Evolutionary conservation across 345 rosid genomes (phyloP), one percentile per base, ranked within the genome.

Genomic region (Pugionium dolabratum): DNA sequence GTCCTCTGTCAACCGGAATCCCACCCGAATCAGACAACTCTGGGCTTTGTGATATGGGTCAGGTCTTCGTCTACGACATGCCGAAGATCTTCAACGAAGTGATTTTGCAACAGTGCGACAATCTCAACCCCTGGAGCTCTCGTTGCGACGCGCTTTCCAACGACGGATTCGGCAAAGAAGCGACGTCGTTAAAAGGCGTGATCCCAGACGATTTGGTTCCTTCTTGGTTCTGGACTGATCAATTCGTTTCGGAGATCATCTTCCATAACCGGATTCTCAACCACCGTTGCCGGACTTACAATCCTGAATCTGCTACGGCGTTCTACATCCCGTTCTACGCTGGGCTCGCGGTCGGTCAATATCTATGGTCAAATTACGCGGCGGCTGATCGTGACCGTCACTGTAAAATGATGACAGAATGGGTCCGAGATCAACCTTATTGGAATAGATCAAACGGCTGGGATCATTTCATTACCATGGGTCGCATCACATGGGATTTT

Each of bases 401-500:
- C 68, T 95, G 99, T 76, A 75, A 65, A 62, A 61, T 61, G 83
- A 84, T 88, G 87, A 56, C 83, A 37, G 66, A 55, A 44, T 91
- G 95, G 97, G 72, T 91, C n/a, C 74, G 67, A 4, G 75, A 74
- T 54, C 99, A 95, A 33, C 86, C 80, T 10, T 75, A 80, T 30
- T 95, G 78, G 83, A 78, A 63, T 50, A 76, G 64, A 78, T 91
- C 97, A 2, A 63, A 78, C 69, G 99, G 97, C 5, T 88, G 99
- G 99, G 83, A 95, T 86, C 99, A 95, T 61, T 95, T 91, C 69
- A 57, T 91, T 35, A 81, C 91, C 4, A 87, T 91, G 97, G 99
- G 97, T 0, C 88, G 99, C 32, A 91, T 95, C 81, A 82, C 97
- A 8, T 95, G 97, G 99, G 99, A 95, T 79, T 95, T 95, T 64